These are phyloP conservation scores for Eutreptiella sp. DNA, from an alignment of 208 protist genomes.

Conservation along the genomic window DNA sequence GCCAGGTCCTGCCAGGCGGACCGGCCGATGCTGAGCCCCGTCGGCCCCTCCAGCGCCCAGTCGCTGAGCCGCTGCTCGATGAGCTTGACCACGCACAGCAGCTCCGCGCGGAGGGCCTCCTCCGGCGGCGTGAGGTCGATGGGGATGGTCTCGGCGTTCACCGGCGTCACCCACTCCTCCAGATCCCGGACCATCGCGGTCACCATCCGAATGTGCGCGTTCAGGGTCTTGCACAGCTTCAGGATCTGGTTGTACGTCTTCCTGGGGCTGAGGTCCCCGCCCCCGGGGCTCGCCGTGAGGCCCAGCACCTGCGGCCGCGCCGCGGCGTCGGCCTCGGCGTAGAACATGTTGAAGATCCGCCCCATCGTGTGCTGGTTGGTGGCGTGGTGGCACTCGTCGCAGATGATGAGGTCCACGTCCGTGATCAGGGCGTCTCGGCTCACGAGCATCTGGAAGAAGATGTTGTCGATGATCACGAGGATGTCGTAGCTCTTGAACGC, in stretches of 20 bases:
- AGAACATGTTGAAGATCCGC: conserved; percentile 4
- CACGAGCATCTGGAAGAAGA: conserved; percentile 35
- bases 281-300: conserved; percentile 48
- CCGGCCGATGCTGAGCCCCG: too few relatives aligned
- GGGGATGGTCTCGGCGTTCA: too few relatives aligned
- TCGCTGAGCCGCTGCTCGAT: too few relatives aligned
- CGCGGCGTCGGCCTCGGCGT: background rate
- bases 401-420: conserved; percentile 40
- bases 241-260: conserved; percentile 12
- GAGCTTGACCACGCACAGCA: too few relatives aligned
- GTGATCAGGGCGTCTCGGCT: conserved; percentile 2
- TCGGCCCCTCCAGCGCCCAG: too few relatives aligned
- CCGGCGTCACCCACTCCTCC: too few relatives aligned
- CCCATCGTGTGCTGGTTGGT: conserved; percentile 19
- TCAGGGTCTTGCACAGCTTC: background rate
- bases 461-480: conserved; percentile 42
- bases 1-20: too few relatives aligned
- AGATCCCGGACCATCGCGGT: too few relatives aligned
- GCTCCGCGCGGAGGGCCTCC: too few relatives aligned
- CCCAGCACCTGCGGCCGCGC: conserved; percentile 42
- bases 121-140: too few relatives aligned
- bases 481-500: conserved; percentile 8
- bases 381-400: conserved; percentile 65
- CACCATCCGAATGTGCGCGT: conserved; percentile 3
- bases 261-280: conserved; percentile 38